Conservation (phyloP, 306 rosid species). For the Abrus pulchellus region DNA sequence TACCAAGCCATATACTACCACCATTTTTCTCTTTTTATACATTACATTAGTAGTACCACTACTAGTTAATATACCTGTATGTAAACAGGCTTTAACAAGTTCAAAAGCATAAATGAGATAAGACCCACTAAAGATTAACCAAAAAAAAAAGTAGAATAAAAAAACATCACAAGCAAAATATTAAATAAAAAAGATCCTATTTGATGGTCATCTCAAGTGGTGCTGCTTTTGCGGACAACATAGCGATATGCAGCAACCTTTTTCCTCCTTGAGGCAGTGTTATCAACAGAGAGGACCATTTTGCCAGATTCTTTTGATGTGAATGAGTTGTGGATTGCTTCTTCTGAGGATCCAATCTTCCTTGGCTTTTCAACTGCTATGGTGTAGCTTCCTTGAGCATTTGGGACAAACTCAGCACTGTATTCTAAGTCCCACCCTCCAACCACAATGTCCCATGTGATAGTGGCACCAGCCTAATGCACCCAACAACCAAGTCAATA, state of each 20-base stretch:
- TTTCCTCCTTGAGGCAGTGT: slow-evolving; percentile 78
- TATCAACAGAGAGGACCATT: slow-evolving; percentile 90
- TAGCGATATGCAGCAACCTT: slow-evolving; percentile 96
- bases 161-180: slow-evolving; percentile 29
- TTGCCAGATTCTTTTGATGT: slow-evolving; percentile 80
- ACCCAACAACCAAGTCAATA: slow-evolving; percentile 6
- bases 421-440: slow-evolving; percentile 98
- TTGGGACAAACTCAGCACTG: slow-evolving; percentile 89
- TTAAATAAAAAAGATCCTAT: not conserved
- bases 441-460: slow-evolving; percentile 94
- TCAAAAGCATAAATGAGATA: slow-evolving; percentile 45
- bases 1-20: slow-evolving; percentile 52
- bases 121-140: slow-evolving; percentile 40
- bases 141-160: not conserved
- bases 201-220: slow-evolving; percentile 38
- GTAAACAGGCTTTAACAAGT: slow-evolving; percentile 46
- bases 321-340: slow-evolving; percentile 87
- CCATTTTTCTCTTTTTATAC: slow-evolving; percentile 49
- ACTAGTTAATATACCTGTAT: slow-evolving; percentile 19
- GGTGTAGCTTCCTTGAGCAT: slow-evolving; percentile 80
- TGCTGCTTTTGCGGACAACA: slow-evolving; percentile 71
- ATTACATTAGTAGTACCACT: slow-evolving; percentile 52
- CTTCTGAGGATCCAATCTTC: slow-evolving; percentile 68
- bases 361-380: slow-evolving; percentile 84
- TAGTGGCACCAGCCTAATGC: slow-evolving; percentile 83